Base-by-base conservation (phyloP, 2,329 filamentous ascomycete species). In the Colletotrichum sp. region DNA sequence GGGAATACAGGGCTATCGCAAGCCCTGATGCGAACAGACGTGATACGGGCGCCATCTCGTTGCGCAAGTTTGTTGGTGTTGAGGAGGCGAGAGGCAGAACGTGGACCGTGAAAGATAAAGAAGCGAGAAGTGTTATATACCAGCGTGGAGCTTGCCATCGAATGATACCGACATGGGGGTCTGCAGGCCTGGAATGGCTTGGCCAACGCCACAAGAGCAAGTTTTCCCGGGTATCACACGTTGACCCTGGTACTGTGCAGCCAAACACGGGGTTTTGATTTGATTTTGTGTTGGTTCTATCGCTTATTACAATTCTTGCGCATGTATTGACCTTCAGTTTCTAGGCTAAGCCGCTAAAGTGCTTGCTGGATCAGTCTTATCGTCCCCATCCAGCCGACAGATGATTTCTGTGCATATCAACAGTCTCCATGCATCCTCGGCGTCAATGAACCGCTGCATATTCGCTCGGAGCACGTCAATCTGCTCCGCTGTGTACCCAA, bases 161-260 rank as follows among this genome's bases (percentile, higher is more conserved):
- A 16, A 21, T 64, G 33, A 36, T 11, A 38, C 9, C 12, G 38
- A 67, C 13, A 43, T 54, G 29, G 54, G 24, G 47, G 47, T 58
- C 15, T 54, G 36, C 55, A 57, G 36, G 27, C 21, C 18, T 66
- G 34, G 34, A 66, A 66, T 66, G 51, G 68, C 68, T 65, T 70
- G 68, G 68, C 68, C 51, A 66, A 59, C 59, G 47, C 59, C 61
- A 62, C 68, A 70, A 66, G 68, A 70, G 68, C 68, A 70, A 66
- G 61, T 70, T 70, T 66, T 51, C 54, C 18, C 13, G 8, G 24
- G 13, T 33, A 31, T 5, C 54, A 68, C 36, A 51, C 21, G n/a
- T 24, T 21, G 59, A 16, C 8, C 24, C 33, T 57, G 33, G 27
- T 57, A 67, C 51, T 67, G 34, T 58, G 57, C 51, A 58, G 29